Evolutionary conservation across 176 grass and related monocot genomes (phyloP).

Genomic region (Olyra latifolia): DNA sequence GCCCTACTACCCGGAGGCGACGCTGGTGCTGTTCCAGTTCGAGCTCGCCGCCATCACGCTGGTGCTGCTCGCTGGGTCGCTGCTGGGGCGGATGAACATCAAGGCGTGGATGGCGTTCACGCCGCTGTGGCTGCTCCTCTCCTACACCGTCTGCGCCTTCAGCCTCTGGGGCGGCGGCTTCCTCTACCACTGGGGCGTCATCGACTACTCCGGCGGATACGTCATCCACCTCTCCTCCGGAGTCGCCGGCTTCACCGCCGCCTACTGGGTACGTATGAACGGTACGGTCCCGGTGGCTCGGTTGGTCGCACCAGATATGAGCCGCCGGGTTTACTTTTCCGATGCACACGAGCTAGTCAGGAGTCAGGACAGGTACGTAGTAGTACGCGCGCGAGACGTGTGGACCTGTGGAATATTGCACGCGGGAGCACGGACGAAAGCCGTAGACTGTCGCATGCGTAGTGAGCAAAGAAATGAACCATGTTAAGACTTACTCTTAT

Average conservation of each 20-base stretch:
- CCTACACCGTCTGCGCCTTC: slow-evolving; percentile 72
- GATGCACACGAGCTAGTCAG: neutral
- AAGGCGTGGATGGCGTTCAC: slow-evolving; percentile 80
- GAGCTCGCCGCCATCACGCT: slow-evolving; percentile 69
- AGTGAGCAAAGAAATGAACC: neutral
- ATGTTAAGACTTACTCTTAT: neutral
- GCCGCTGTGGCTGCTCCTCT: slow-evolving; percentile 69
- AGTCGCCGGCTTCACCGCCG: slow-evolving; percentile 82
- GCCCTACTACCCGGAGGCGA: slow-evolving; percentile 70
- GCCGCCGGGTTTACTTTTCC: neutral
- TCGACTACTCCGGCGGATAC: slow-evolving; percentile 94
- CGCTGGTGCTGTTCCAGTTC: slow-evolving; percentile 77
- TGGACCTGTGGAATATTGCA: neutral
- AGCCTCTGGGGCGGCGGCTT: slow-evolving; percentile 86
- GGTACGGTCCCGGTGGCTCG: neutral
- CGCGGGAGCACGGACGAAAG: neutral
- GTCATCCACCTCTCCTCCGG: slow-evolving; percentile 93
- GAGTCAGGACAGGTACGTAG: neutral
- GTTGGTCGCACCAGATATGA: neutral
- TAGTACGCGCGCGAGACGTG: neutral
- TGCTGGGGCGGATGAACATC: slow-evolving; percentile 82
- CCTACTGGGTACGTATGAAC: slow-evolving; percentile 59
- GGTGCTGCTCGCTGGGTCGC: slow-evolving; percentile 69
- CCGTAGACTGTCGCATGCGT: neutral
- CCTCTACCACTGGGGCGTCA: slow-evolving; percentile 91